A percentile compares a stretch with the other conserved stretches of the same genome.
phyloP scores from a whole-genome alignment of 1,139 yeast species.

The Pneumocystis jirovecii region DNA sequence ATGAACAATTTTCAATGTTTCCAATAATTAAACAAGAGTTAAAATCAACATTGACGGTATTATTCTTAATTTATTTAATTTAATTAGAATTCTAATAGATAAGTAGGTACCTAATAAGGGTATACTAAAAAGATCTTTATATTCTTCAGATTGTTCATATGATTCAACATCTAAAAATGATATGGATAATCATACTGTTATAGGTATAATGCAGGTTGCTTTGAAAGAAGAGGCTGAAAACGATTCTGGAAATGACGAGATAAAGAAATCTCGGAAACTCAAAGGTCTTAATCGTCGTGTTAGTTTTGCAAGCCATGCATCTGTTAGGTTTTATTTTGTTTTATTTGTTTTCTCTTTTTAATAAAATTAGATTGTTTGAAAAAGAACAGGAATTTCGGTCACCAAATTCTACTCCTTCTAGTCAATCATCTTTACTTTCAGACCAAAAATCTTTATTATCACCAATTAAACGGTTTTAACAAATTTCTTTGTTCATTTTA shows the following conservation, averaged over 20 bases:
- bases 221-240: conserved; percentile 10
- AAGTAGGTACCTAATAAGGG: conserved; percentile 1
- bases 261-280: conserved; percentile 1
- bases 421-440: neutral
- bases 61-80: neutral
- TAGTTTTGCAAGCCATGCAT: conserved; percentile 16
- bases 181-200: conserved; percentile 14
- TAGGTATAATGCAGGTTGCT: conserved; percentile 17
- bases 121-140: neutral
- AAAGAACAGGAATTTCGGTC: conserved; percentile 7
- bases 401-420: neutral
- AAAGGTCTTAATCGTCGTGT: conserved; percentile 16
- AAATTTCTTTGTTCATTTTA: neutral
- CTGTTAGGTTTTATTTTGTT: conserved; percentile 11
- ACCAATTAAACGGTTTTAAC: neutral
- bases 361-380: conserved; percentile 2
- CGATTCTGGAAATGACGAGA: neutral
- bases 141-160: neutral
- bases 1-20: neutral
- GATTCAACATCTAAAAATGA: neutral
- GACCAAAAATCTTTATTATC: neutral
- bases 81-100: neutral
- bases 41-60: neutral
- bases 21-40: neutral
- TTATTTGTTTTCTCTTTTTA: neutral